These are phyloP conservation scores for Clitopilus hobsonii DNA, from an alignment of 768 basidiomycete species.

Conservation along the genomic window DNA sequence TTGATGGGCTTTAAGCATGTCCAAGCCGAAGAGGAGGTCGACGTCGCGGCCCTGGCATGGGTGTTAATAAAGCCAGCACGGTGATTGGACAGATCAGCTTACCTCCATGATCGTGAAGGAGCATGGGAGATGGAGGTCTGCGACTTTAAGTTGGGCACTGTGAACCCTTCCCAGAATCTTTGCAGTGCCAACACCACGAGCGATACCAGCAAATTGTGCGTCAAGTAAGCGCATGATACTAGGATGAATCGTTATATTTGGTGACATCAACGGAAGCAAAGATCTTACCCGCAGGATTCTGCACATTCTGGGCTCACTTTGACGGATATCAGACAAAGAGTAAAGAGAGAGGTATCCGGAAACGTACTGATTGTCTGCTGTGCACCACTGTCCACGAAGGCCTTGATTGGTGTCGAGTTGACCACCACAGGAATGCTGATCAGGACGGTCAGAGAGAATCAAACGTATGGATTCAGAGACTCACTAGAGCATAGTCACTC, in stretches of 20 bases:
- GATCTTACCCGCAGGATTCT: conserved; percentile 77
- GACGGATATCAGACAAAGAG: background rate
- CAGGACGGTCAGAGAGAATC: background rate
- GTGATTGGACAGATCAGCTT: conserved; percentile 9
- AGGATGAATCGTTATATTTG: conserved; percentile 5
- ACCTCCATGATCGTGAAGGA: conserved; percentile 96
- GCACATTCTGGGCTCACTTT: conserved; percentile 90
- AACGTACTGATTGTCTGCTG: conserved; percentile 91
- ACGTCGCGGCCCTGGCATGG: conserved; percentile 72
- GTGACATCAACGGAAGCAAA: background rate
- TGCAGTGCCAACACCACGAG: conserved; percentile 91
- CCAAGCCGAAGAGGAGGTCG: conserved; percentile 95
- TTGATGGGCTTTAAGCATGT: conserved; percentile 98
- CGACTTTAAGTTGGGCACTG: conserved; percentile 86
- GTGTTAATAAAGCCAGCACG: background rate
- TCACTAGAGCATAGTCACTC: conserved; percentile 96
- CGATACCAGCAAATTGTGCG: conserved; percentile 82
- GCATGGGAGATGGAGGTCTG: conserved; percentile 81
- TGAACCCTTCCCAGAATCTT: conserved; percentile 93
- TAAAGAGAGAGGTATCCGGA: background rate
- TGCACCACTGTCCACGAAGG: conserved; percentile 98
- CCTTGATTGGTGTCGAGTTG: conserved; percentile 85
- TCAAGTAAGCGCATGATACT: conserved; percentile 95
- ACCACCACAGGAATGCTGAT: conserved; percentile 85
- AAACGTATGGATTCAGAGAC: conserved; percentile 22